Base-by-base conservation (phyloP, 2,329 filamentous ascomycete genomes). In the Reticulascus tulasneorum region DNA sequence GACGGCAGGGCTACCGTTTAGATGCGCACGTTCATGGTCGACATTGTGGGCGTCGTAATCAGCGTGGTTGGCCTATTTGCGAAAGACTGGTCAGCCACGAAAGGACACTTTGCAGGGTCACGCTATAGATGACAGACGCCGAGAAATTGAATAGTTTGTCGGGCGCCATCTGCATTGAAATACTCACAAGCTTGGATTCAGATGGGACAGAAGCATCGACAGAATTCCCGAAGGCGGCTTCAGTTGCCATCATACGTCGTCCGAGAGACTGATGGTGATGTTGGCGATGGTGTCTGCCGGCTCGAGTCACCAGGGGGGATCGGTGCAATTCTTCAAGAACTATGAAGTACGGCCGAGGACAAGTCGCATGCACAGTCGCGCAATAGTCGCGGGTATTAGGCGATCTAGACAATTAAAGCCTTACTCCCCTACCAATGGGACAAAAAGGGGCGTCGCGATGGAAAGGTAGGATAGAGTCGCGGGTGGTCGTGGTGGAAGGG, bases 161-260 rank as follows among this genome's bases (percentile, higher is more conserved):
- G 24, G 23, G 37, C 30, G 34, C 32, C 33, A 41, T 29, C 22
- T 20, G 35, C 23, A n/a, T 11, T 23, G n/a, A 23, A 22, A 27
- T 37, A 62, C 67, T 64, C 50, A 74, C 71, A 52, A 60, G 62
- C 56, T 65, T 60, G 48, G 62, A 51, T 50, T 66, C 62, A 53
- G 64, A 58, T 53, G 64, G 63, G 56, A 65, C 59, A 65, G 69
- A 64, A 64, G 67, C 70, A 71, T 73, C 69, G 60, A 67, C 67
- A 61, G 66, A 63, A 63, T 62, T 69, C 54, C 69, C 62, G 59
- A 67, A 63, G 57, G 67, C 66, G 66, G 70, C 67, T 72, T 76
- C 75, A 69, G 73, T 73, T 71, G 75, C 75, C 75, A 79, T 79
- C 73, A 75, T 79, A 73, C 74, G 73, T 71, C 61, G 63, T 66